Base-by-base conservation (phyloP, 345 rosid species). In the Turnera subulata region DNA sequence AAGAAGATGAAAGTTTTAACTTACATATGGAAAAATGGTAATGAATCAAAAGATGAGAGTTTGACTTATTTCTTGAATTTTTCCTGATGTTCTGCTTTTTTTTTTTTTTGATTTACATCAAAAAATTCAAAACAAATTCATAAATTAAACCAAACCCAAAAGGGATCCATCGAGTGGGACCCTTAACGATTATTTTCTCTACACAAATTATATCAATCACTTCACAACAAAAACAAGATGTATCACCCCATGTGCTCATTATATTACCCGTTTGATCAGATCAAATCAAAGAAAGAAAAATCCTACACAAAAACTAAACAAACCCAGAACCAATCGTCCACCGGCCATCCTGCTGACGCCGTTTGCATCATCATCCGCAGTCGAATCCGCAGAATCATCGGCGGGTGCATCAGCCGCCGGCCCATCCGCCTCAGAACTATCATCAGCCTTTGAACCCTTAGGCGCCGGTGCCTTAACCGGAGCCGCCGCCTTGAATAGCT, bases 291-390 rank as follows among this genome's bases (percentile, higher is more conserved):
- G 20, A 47, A 50, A 40, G n/a, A 42, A 67, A 48, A 73, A 57
- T 29, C 78, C 88, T 60, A 75, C 14, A 55, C 75, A 78, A 66
- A 83, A 50, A 24, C 85, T 67, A 40, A 82, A n/a, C 16, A 72
- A 51, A 24, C 50, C 76, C 64, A 64, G 61, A 15, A 63, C 61
- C 46, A 75, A 53, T 58, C 52, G 69, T 67, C 62, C 69, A 59
- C 78, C 79, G 37, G 46, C 64, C 72, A 42, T 64, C 53, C 45
- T 55, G 13, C 58, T 26, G 13, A 68, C 58, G 19, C 66, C 72
- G 9, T 53, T 58, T 11, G 42, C 21, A 37, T 56, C 53, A 38
- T 54, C 48, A 45, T 23, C 73, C 8, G 54, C 67, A 20, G 67
- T 68, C 15, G 56, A 13, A 62, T 68, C 63, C 6, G 9, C 67